Evolutionary conservation across 2,329 filamentous ascomycete species (phyloP), one percentile per base, ranked within the genome.

Genomic region (Fulvia fulva): DNA sequence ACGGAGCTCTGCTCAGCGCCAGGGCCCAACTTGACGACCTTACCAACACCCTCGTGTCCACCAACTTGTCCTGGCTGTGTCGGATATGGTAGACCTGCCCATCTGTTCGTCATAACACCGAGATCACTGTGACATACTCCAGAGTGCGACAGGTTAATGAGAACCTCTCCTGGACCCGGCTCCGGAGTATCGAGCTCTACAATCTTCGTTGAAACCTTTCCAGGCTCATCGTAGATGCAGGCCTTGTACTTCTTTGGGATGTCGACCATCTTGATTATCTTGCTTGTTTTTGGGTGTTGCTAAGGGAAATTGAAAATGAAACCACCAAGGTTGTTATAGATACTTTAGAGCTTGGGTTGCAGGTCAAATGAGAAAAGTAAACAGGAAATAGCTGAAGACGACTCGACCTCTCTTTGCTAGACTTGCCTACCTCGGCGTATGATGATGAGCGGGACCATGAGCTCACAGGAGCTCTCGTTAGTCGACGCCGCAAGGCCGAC

Each of bases 41-140:
- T 81, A 44, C 73, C 84, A 1, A 89, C 82, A 19, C 87, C 87
- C 73, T 89, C 87, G 67, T 89, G 87, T 4, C 87, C 87, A 44
- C 87, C 87, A 3, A 88, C 80, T 70, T 88, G 86, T 9, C 83
- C 83, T 37, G 79, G 71, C 67, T 80, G 81, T 7, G 84, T 87
- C 34, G 81, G 83, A 62, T 75, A 76, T 1, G 84, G 84, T 1
- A 89, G 79, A 11, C 76, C 78, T 61, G 75, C 78, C 79, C 83
- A 87, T 5, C 63, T 54, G 66, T 63, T 78, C 53, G 71, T 75
- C 77, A 80, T 80, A 56, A 85, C 73, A 50, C 80, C 83, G 61
- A 83, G 74, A 67, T 88, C 85, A 1, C 80, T 84, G 69, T 87
- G 85, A 72, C 85, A 87, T 47, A 87, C 84, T 51, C 85, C 85